These are phyloP conservation scores for Aspergillus steynii DNA, from an alignment of 495 filamentous ascomycete species.

Conservation along the genomic window DNA sequence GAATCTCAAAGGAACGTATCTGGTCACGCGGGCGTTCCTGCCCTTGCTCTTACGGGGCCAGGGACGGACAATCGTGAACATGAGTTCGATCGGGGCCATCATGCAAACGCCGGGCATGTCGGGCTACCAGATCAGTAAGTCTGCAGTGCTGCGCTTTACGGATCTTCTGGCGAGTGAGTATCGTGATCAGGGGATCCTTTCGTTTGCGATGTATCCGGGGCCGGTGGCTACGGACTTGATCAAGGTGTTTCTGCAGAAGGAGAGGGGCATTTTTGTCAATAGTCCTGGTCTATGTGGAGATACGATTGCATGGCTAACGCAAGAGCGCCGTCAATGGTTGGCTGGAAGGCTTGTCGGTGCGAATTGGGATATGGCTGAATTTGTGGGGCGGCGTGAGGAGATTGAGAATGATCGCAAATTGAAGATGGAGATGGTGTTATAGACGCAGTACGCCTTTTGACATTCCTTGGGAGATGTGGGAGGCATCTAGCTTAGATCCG, in stretches of 20 bases:
- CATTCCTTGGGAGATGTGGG: too few species aligned
- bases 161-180: not conserved
- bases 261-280: slow-evolving; percentile 23
- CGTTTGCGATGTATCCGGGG: slow-evolving; percentile 1
- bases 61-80: not conserved
- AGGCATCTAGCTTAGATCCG: too few species aligned
- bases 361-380: slow-evolving; percentile 48
- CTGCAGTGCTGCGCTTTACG: not conserved
- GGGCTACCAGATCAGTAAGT: slow-evolving; percentile 3
- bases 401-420: slow-evolving; percentile 39
- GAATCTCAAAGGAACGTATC: slow-evolving; percentile 45
- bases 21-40: slow-evolving; percentile 42
- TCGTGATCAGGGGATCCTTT: not conserved
- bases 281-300: slow-evolving; percentile 36
- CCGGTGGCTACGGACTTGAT: not conserved
- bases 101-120: not conserved
- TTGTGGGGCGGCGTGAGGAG: slow-evolving; percentile 41
- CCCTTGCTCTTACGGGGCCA: slow-evolving; percentile 39
- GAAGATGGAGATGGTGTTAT: slow-evolving; percentile 20
- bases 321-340: slow-evolving; percentile 38
- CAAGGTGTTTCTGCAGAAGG: not conserved
- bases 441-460: not conserved
- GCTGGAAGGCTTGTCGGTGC: slow-evolving; percentile 36
- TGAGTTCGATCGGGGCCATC: not conserved
- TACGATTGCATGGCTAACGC: slow-evolving; percentile 35